phyloP scores from a whole-genome alignment of 495 filamentous ascomycete species.

The Extremus antarcticus region DNA sequence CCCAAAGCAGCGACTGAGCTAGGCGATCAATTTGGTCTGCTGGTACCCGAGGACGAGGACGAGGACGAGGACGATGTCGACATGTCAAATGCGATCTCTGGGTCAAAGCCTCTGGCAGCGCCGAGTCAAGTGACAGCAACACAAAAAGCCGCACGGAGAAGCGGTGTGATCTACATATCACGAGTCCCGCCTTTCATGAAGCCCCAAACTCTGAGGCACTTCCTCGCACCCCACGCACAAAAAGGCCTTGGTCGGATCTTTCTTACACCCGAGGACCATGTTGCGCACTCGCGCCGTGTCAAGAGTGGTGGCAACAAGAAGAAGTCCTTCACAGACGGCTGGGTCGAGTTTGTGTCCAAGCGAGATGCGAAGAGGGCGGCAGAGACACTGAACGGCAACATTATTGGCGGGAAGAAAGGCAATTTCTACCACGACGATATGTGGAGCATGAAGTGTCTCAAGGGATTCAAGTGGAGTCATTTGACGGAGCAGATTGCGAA shows the following conservation, averaged over 20 bases:
- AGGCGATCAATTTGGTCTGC: background rate
- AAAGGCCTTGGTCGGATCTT: slow-evolving; percentile 67
- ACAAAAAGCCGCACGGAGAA: slow-evolving; percentile 47
- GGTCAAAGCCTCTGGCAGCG: no score
- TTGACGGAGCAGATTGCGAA: slow-evolving; percentile 59
- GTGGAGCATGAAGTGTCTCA: slow-evolving; percentile 76
- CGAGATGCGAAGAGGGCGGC: slow-evolving; percentile 72
- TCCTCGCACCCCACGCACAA: slow-evolving; percentile 65
- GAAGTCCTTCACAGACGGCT: slow-evolving; percentile 76
- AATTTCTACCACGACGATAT: slow-evolving; percentile 88
- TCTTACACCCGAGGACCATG: slow-evolving; percentile 66
- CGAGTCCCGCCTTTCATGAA: slow-evolving; percentile 93
- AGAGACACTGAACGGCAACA: slow-evolving; percentile 74
- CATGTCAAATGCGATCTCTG: background rate
- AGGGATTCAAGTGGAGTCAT: slow-evolving; percentile 72
- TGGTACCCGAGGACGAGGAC: background rate
- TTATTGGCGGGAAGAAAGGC: slow-evolving; percentile 78
- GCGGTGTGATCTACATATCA: slow-evolving; percentile 80
- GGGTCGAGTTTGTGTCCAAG: slow-evolving; percentile 76
- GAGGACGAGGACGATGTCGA: slow-evolving; percentile 16
- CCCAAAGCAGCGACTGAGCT: background rate
- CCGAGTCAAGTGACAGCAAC: slow-evolving; percentile 51
- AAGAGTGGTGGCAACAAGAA: slow-evolving; percentile 77
- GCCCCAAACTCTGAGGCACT: slow-evolving; percentile 63
- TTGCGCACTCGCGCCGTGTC: slow-evolving; percentile 47